Percentiles rank a stretch among this genome's conserved stretches.
phyloP scores from a whole-genome alignment of 257 asterid genomes.

The Sherardia arvensis region DNA sequence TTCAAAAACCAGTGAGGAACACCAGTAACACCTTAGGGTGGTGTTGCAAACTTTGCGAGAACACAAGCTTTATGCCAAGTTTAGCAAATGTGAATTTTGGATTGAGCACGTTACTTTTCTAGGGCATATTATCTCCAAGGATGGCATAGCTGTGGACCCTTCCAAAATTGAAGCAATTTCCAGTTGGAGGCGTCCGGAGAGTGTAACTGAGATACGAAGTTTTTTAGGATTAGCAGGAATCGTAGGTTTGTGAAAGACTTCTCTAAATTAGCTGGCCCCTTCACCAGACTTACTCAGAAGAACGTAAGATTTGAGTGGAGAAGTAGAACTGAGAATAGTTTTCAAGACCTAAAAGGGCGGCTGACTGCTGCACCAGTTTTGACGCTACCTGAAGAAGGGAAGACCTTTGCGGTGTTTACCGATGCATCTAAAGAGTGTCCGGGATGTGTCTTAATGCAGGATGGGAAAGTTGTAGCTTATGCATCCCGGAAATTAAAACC shows the following conservation, averaged over 20 bases:
- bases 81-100: not conserved
- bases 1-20: not conserved
- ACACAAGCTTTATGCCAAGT: not conserved
- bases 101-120: not conserved
- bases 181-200: not conserved
- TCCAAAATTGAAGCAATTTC: not conserved
- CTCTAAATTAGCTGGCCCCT: not conserved
- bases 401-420: not conserved
- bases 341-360: not conserved
- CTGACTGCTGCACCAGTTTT: not conserved
- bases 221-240: not conserved
- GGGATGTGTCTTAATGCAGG: not conserved
- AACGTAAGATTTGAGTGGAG: not conserved
- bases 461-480: not conserved
- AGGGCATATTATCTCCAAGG: not conserved
- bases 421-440: not conserved
- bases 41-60: not conserved
- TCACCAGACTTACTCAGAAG: not conserved
- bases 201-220: not conserved
- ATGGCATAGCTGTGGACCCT: not conserved
- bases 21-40: not conserved
- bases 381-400: not conserved
- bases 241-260: not conserved
- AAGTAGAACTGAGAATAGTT: not conserved
- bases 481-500: not conserved